Percentiles rank a stretch among this genome's conserved stretches.
phyloP scores from a whole-genome alignment of 345 rosid species.

The Anacardium occidentale region DNA sequence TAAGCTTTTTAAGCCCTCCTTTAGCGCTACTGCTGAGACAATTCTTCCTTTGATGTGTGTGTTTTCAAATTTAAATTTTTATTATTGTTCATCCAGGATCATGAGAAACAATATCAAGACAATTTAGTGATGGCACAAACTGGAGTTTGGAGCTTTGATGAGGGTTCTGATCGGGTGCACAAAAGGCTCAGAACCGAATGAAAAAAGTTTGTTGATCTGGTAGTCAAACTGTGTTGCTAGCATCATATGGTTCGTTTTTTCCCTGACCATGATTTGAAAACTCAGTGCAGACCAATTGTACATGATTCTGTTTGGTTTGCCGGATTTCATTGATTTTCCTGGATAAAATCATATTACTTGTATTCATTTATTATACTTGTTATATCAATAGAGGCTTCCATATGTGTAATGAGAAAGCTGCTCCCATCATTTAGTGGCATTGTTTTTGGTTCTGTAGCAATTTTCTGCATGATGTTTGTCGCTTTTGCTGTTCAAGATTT shows the following conservation, averaged over 20 bases:
- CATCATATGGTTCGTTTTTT: constrained; percentile 19
- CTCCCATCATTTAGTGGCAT: neutral
- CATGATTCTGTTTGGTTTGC: constrained; percentile 30
- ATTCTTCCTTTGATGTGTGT: neutral
- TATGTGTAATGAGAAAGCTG: constrained; percentile 26
- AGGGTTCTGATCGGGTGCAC: constrained; percentile 37
- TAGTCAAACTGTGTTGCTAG: constrained; percentile 10
- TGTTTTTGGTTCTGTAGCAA: neutral
- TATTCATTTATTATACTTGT: constrained; percentile 20
- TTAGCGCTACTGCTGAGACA: neutral
- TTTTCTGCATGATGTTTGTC: neutral
- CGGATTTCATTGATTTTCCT: constrained; percentile 12
- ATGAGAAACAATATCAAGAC: constrained; percentile 27
- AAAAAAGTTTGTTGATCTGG: constrained; percentile 26
- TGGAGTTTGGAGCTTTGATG: constrained; percentile 31
- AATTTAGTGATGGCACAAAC: constrained; percentile 37
- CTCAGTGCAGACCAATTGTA: constrained; percentile 37
- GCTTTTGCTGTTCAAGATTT: neutral
- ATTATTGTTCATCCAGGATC: constrained; percentile 33
- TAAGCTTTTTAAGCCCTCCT: neutral
- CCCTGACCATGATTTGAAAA: constrained; percentile 15
- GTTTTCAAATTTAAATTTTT: neutral
- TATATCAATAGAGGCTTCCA: constrained; percentile 23
- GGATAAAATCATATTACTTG: neutral
- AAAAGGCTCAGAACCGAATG: constrained; percentile 48